Base-by-base conservation (phyloP, 2,329 filamentous ascomycete genomes). In the Mollisiaceae sp. region DNA sequence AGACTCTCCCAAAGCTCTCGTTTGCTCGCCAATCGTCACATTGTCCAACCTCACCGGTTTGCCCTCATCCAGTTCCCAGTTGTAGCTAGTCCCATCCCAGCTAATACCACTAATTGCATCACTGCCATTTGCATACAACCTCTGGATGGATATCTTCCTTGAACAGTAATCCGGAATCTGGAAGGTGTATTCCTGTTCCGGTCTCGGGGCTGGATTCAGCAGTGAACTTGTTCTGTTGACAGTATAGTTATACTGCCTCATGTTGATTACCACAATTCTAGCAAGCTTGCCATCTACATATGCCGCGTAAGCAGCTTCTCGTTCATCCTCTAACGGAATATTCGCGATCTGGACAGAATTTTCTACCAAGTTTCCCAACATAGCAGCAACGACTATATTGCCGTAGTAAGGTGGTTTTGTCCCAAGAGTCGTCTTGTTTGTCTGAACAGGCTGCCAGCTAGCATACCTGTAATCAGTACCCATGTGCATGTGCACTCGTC, bases 321-420 rank as follows among this genome's bases (percentile, higher is more conserved):
- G 73, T 9, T 64, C 60, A 4, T 65, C 59, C 2, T 73, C 32
- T 11, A 85, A 75, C 0, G 79, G 78, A 6, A 88, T 71, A 59
- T 84, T 79, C n/a, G 79, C 77, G 27, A 89, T 78, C 14, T 79
- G 78, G 2, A 83, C 78, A 15, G 76, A 69, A 24, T 68, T 67
- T 3, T 66, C 63, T 3, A 69, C 73, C 11, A 80, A 71, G 64
- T 83, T 75, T 1, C 83, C 82, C 2, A 90, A 74, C 70, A 87
- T 84, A 1, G 82, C 81, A 0, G 87, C 86, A 1, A 86, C 84
- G 38, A 83, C 83, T 18, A 89, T 77, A 73, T 85, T 86, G 18
- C 85, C 87, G 70, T 90, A 90, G 74, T 89, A 91, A 0, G 87
- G 86, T 0, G 87, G 78, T 72, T 88, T 89, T 22, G 86, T 89